phyloP scores from a whole-genome alignment of 2,329 filamentous ascomycete species.

The Fusarium torreyae region DNA sequence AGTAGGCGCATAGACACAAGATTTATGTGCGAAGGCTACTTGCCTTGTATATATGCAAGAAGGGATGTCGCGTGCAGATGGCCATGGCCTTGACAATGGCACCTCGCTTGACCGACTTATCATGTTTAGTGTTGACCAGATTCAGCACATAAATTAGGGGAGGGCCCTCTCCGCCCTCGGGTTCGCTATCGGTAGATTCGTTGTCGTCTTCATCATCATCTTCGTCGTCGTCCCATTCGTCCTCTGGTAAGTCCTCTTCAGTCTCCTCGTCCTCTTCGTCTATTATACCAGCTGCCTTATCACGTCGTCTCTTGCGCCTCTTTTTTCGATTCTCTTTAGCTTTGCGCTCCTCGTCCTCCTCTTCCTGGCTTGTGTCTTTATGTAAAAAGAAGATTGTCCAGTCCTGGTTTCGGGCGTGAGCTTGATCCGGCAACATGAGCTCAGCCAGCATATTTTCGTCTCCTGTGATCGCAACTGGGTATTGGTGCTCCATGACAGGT shows the following conservation, averaged over 20 bases:
- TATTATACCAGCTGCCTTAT: slow-evolving; percentile 65
- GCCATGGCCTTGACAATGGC: slow-evolving; percentile 99
- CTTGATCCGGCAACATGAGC: slow-evolving; percentile 97
- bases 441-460: slow-evolving; percentile 99
- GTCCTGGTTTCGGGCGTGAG: slow-evolving; percentile 93
- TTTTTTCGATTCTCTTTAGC: slow-evolving; percentile 68
- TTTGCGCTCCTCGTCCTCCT: slow-evolving; percentile 80
- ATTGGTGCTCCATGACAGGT: slow-evolving; percentile 98
- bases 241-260: slow-evolving; percentile 62
- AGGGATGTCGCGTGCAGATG: slow-evolving; percentile 97
- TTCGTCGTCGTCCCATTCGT: slow-evolving; percentile 65
- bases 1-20: slow-evolving; percentile 25
- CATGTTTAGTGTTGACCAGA: slow-evolving; percentile 97
- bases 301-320: slow-evolving; percentile 66
- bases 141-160: slow-evolving; percentile 98
- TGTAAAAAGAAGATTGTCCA: slow-evolving; percentile 99
- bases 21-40: slow-evolving; percentile 44
- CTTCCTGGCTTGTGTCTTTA: slow-evolving; percentile 89
- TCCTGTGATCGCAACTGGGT: slow-evolving; percentile 92
- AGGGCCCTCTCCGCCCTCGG: slow-evolving; percentile 83
- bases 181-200: slow-evolving; percentile 72
- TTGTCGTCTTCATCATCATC: slow-evolving; percentile 66
- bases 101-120: slow-evolving; percentile 92
- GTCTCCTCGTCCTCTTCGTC: slow-evolving; percentile 61
- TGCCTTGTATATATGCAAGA: slow-evolving; percentile 98